phyloP scores from a whole-genome alignment of 805 yeast genomes.

The Metschnikowia lochheadii region DNA sequence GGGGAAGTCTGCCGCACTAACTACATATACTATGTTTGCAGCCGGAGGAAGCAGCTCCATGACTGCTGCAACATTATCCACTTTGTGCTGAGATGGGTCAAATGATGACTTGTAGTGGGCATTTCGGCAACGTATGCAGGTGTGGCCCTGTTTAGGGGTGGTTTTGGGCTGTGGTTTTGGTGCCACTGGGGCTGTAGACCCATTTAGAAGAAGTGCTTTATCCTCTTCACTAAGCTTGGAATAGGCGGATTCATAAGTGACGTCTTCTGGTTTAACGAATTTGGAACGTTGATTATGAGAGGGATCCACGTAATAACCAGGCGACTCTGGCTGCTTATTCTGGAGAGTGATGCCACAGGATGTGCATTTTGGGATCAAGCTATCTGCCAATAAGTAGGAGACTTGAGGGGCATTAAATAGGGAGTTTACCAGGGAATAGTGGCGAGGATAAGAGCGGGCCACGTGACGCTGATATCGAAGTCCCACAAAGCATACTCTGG shows the following conservation, averaged over 20 bases:
- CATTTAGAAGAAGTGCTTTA: conserved; percentile 23
- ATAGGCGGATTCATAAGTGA: conserved; percentile 19
- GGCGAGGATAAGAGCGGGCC: background rate
- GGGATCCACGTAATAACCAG: conserved; percentile 41
- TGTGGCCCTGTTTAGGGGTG: conserved; percentile 7
- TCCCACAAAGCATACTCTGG: background rate
- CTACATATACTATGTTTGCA: conserved; percentile 53
- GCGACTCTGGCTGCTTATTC: conserved; percentile 24
- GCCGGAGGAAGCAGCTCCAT: conserved; percentile 36
- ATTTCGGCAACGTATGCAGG: conserved; percentile 57
- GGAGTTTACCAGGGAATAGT: background rate
- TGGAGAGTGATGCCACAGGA: conserved; percentile 61
- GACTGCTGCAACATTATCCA: conserved; percentile 18
- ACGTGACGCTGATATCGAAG: background rate
- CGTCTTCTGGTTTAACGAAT: conserved; percentile 15
- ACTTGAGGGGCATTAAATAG: conserved; percentile 4
- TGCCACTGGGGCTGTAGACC: conserved; percentile 3
- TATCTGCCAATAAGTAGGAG: conserved; percentile 13
- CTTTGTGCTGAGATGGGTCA: conserved; percentile 26
- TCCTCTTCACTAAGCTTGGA: conserved; percentile 24
- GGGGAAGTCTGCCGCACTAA: conserved; percentile 73
- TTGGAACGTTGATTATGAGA: background rate
- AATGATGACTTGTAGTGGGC: conserved; percentile 43
- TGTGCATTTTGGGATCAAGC: conserved; percentile 33
- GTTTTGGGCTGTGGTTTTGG: background rate